Evolutionary conservation across 2,329 filamentous ascomycete genomes (phyloP).

Genomic region (Cladobotryum mycophilum): DNA sequence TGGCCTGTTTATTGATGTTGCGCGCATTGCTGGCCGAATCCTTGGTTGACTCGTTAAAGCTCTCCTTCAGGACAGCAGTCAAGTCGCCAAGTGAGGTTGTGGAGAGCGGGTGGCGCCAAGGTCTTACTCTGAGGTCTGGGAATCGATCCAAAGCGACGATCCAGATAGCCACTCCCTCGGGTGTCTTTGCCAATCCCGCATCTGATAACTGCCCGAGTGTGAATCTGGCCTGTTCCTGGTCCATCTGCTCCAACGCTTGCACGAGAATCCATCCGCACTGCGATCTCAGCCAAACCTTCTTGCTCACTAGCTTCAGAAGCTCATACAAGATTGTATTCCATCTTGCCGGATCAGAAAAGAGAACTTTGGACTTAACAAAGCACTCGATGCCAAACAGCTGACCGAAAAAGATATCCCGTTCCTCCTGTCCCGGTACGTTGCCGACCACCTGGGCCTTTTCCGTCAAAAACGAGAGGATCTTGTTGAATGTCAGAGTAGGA

Average conservation of each 20-base stretch:
- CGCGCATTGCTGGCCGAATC: slow-evolving; percentile 35
- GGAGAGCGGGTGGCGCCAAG: slow-evolving; percentile 75
- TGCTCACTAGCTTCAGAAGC: slow-evolving; percentile 66
- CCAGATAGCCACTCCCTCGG: slow-evolving; percentile 88
- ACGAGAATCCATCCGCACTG: slow-evolving; percentile 81
- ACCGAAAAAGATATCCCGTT: slow-evolving; percentile 78
- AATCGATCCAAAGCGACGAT: slow-evolving; percentile 61
- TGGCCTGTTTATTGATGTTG: slow-evolving; percentile 55
- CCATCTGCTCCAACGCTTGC: slow-evolving; percentile 60
- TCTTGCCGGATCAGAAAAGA: slow-evolving; percentile 54
- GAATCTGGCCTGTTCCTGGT: slow-evolving; percentile 50
- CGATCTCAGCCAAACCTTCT: slow-evolving; percentile 83
- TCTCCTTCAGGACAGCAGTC: slow-evolving; percentile 74
- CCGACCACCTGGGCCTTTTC: slow-evolving; percentile 50
- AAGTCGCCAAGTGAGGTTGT: slow-evolving; percentile 62
- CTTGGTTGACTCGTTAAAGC: slow-evolving; percentile 46
- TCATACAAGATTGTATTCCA: slow-evolving; percentile 66
- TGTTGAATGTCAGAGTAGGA: slow-evolving; percentile 48
- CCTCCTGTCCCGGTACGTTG: slow-evolving; percentile 62
- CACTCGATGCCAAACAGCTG: slow-evolving; percentile 82
- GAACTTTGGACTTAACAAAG: slow-evolving; percentile 70
- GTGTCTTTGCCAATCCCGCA: slow-evolving; percentile 66
- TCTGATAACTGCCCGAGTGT: slow-evolving; percentile 58
- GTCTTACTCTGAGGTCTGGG: slow-evolving; percentile 55
- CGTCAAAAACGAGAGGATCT: slow-evolving; percentile 45